These are phyloP conservation scores for Coelastrella sp. DNA, from an alignment of 139 green algal genomes.

Conservation along the genomic window DNA sequence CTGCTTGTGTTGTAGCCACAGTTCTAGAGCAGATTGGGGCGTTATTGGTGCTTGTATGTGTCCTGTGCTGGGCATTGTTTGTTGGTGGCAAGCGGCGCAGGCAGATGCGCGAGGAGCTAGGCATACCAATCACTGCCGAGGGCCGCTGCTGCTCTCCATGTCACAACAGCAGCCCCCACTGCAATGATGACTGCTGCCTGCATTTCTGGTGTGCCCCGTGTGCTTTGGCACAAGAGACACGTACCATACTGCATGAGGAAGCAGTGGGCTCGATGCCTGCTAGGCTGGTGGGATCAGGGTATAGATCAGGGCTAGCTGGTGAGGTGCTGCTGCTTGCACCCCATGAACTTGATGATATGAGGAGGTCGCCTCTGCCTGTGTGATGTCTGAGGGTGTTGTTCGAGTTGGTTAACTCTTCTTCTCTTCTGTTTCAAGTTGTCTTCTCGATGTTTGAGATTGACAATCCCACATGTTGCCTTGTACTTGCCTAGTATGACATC, in stretches of 20 bases:
- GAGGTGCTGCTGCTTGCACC: no score
- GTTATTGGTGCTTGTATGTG: background rate
- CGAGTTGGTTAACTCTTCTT: background rate
- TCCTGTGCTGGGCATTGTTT: background rate
- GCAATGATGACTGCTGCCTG: constrained; percentile 34
- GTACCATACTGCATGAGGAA: constrained; percentile 23
- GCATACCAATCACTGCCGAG: constrained; percentile 1
- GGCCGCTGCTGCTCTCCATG: constrained; percentile 1
- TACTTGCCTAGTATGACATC: no score
- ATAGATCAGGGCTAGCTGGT: background rate
- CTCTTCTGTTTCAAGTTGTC: no score
- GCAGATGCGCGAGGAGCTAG: background rate
- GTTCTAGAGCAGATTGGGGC: background rate
- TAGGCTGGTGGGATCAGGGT: background rate
- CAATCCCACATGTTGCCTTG: no score
- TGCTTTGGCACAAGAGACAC: constrained; percentile 12
- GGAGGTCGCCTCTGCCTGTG: background rate
- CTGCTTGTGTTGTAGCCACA: background rate
- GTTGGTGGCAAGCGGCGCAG: background rate
- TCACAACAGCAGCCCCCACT: background rate
- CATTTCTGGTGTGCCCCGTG: constrained; percentile 2
- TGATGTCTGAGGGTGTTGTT: background rate
- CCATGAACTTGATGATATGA: no score
- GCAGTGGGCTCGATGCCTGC: background rate
- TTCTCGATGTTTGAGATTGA: no score